These are phyloP conservation scores for Setaria viridis DNA, from an alignment of 202 grass and related monocot genomes.

Conservation along the genomic window DNA sequence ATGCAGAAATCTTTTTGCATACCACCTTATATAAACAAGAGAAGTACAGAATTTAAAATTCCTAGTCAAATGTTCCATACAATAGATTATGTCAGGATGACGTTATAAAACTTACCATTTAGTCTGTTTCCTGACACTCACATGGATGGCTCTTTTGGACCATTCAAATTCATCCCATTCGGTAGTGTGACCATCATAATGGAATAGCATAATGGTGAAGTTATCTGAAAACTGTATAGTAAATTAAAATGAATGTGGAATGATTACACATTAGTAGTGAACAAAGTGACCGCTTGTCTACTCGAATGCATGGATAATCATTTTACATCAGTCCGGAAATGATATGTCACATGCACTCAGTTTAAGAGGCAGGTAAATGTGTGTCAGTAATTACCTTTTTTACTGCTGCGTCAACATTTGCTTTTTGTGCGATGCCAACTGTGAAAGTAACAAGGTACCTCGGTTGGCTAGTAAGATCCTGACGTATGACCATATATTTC, in stretches of 20 bases:
- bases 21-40: conserved; percentile 75
- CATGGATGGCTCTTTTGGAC: conserved; percentile 86
- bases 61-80: neutral
- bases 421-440: conserved; percentile 75
- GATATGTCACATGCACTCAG: neutral
- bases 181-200: conserved; percentile 84
- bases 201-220: conserved; percentile 91
- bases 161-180: conserved; percentile 98
- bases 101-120: conserved; percentile 70
- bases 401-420: conserved; percentile 84
- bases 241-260: conserved; percentile 41
- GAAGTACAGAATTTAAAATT: conserved; percentile 8
- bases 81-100: neutral
- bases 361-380: conserved; percentile 2
- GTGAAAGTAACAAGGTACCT: conserved; percentile 92
- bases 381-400: conserved; percentile 65
- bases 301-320: neutral
- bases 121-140: conserved; percentile 78
- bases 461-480: conserved; percentile 72
- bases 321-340: conserved; percentile 7
- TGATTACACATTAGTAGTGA: neutral
- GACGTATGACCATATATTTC: conserved; percentile 37
- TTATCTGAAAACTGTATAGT: conserved; percentile 87
- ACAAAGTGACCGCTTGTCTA: conserved; percentile 19
- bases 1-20: conserved; percentile 93